Evolutionary conservation across 495 filamentous ascomycete genomes (phyloP), one percentile per base, ranked within the genome.

Genomic region (Lophium mytilinum): DNA sequence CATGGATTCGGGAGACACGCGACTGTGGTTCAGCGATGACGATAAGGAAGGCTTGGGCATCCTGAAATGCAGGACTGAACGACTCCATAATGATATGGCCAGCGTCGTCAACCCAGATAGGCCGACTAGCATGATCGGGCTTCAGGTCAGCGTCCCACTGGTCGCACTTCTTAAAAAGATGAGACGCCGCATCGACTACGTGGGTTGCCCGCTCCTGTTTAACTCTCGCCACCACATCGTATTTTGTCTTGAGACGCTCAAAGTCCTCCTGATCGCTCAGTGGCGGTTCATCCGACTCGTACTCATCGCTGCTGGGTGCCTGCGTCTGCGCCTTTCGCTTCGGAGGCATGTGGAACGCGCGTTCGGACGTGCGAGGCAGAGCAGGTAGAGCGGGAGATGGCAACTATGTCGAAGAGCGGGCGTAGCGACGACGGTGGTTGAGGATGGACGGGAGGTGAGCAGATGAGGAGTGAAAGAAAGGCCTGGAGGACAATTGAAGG

Each of bases 11-110:
- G 9, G 79, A 83, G 42, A 93, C 92, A 37, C 93, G 82, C 21
- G 90, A 95, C 59, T 89, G 75, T 41, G 93, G 93, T 73, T 98
- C 93, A 37, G 92, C 90, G 64, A 98, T 89, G 41, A 91, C 95
- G 50, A 92, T 94, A 54, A 98, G 76, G 71, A 98, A 96, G 68
- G 95, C 90, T 61, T 95, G 88, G 2, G 90, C 93, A 66, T 91
- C 85, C 36, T 83, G 77, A 18, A 90, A 86, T 40, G 91, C 72
- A 1, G 90, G 87, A 35, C 84, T 90, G 75, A 96, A 97, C 60
- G 89, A 94, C 76, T 99, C 93, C n/a, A 97, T 77, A 21, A 93
- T 89, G 67, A 99, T 91, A 57, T 83, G 83, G 43, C 88, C 90
- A 64, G 85, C 87, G 19, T 77, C 65, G 0, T 96, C 89, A 63